Evolutionary conservation across 257 asterid genomes (phyloP).

Genomic region (Buddleja alternifolia): DNA sequence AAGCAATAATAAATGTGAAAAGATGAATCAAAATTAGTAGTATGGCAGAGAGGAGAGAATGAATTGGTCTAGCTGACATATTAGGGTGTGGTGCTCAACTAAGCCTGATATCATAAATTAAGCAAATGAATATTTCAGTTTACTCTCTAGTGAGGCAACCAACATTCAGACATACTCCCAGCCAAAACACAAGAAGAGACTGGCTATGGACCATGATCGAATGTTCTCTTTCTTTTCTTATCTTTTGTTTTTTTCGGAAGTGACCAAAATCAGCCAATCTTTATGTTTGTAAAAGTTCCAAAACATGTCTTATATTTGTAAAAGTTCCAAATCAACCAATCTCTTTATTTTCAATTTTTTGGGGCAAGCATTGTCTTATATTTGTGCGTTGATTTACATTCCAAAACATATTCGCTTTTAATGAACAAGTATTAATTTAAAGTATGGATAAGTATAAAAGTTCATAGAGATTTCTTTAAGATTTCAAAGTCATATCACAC

Average conservation of each 20-base stretch:
- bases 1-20: background rate
- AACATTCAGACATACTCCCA: background rate
- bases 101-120: conserved; percentile 3
- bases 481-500: background rate
- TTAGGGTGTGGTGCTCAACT: conserved; percentile 3
- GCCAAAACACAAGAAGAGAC: background rate
- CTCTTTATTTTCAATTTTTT: too few species aligned
- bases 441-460: background rate
- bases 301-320: too few species aligned
- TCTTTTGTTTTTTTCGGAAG: too few species aligned
- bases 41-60: background rate
- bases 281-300: too few species aligned
- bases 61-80: conserved; percentile 15
- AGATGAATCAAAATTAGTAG: background rate
- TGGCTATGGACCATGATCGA: background rate
- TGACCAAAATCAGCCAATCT: too few species aligned
- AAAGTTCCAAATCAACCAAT: too few species aligned
- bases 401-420: background rate
- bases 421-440: background rate
- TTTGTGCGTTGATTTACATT: background rate
- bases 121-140: background rate
- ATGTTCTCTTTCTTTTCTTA: too few species aligned
- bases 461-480: background rate
- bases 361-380: background rate
- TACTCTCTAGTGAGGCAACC: background rate